phyloP scores from a whole-genome alignment of 2,329 filamentous ascomycete species.

The Shiraia sp. region DNA sequence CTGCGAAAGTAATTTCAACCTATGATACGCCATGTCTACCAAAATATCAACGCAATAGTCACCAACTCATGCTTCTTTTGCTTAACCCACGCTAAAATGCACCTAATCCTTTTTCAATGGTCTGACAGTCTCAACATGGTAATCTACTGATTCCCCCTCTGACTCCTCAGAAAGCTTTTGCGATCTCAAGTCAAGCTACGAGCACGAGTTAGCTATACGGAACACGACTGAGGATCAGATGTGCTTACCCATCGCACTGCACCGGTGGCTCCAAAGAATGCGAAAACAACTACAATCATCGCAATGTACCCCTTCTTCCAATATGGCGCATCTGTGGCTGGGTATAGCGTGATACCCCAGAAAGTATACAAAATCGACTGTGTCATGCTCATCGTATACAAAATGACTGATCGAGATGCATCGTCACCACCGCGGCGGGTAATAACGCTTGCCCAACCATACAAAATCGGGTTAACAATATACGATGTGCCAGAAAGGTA shows the following conservation, averaged over 20 bases:
- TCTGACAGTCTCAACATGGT: no score
- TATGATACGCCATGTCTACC: no score
- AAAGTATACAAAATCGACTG: constrained; percentile 50
- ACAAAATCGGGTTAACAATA: constrained; percentile 47
- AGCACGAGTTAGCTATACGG: no score
- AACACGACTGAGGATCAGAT: no score
- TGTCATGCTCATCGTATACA: constrained; percentile 49
- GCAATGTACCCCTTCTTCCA: constrained; percentile 47
- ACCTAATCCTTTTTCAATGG: no score
- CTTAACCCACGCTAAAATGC: no score
- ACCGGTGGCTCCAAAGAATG: constrained; percentile 27
- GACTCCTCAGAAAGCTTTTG: no score
- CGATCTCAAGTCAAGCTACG: no score
- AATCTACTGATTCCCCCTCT: no score
- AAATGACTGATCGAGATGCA: constrained; percentile 45
- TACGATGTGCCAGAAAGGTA: constrained; percentile 47
- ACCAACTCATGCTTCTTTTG: no score
- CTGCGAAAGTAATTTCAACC: no score
- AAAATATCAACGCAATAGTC: no score
- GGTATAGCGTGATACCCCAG: constrained; percentile 51
- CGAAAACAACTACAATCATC: constrained; percentile 38
- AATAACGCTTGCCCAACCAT: constrained; percentile 48
- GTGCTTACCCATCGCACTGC: constrained; percentile 27
- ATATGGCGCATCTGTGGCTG: constrained; percentile 50
- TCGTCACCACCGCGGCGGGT: constrained; percentile 47